These are phyloP conservation scores for Inonotus hispidus DNA, from an alignment of 1,284 basidiomycete species.

Conservation along the genomic window DNA sequence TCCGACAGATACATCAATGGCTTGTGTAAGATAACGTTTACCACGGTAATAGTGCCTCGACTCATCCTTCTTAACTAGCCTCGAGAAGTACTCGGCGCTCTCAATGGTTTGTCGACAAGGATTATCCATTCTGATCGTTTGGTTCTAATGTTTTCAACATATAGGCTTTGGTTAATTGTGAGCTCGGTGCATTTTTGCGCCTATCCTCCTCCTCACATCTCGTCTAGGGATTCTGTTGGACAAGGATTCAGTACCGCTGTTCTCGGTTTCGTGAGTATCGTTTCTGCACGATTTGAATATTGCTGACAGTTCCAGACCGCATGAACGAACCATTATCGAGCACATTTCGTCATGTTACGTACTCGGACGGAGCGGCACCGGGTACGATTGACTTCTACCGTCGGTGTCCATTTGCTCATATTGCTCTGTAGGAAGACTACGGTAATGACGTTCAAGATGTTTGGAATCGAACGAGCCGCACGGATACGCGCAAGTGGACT, in stretches of 20 bases:
- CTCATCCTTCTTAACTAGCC: slow-evolving; percentile 29
- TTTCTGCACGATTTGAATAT: slow-evolving; percentile 13
- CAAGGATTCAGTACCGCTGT: slow-evolving; percentile 42
- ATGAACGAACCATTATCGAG: slow-evolving; percentile 59
- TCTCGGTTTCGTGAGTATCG: slow-evolving; percentile 48
- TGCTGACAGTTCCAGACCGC: slow-evolving; percentile 33
- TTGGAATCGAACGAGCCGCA: slow-evolving; percentile 54
- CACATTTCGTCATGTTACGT: slow-evolving; percentile 60
- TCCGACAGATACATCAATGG: slow-evolving; percentile 44
- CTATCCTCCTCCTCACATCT: background rate
- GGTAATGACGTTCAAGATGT: slow-evolving; percentile 70
- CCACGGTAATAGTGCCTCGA: background rate
- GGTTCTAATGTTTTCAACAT: background rate
- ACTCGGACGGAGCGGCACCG: slow-evolving; percentile 66
- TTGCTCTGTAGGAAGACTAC: slow-evolving; percentile 58
- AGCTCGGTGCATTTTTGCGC: slow-evolving; percentile 12
- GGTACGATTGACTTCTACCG: slow-evolving; percentile 35
- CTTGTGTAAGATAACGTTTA: slow-evolving; percentile 41
- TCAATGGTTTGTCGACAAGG: slow-evolving; percentile 35
- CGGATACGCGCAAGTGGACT: slow-evolving; percentile 23
- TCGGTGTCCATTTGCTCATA: background rate
- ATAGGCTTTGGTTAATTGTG: slow-evolving; percentile 51
- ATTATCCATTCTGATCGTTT: background rate
- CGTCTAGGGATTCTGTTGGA: slow-evolving; percentile 39
- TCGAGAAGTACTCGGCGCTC: slow-evolving; percentile 62